A percentile compares a stretch with the other conserved stretches of the same genome.
Evolutionary conservation across 1,139 yeast genomes (phyloP).

Genomic region (Scheffersomyces cryptocercus): DNA sequence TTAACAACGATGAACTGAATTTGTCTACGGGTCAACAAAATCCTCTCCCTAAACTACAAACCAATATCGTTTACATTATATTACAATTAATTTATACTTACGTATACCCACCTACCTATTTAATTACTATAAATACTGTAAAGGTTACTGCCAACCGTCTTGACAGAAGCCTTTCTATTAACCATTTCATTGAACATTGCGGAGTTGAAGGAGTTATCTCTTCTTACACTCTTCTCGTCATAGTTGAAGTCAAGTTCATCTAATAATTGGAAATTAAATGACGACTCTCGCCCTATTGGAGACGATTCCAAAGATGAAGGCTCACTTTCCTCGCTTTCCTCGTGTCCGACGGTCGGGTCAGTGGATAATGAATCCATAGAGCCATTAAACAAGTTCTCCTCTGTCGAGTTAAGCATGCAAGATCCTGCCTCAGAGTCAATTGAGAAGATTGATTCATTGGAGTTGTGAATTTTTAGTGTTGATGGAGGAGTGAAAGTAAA

Average conservation of each 20-base stretch:
- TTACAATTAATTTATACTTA: too few species aligned
- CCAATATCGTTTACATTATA: too few species aligned
- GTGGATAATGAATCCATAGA: conserved; percentile 25
- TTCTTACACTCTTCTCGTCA: background rate
- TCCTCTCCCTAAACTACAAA: too few species aligned
- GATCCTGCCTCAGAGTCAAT: conserved; percentile 11
- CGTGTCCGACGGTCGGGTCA: conserved; percentile 4
- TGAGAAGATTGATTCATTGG: conserved; percentile 14
- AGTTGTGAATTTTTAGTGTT: conserved; percentile 2
- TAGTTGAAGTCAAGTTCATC: background rate
- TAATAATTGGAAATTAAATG: background rate
- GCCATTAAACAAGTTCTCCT: conserved; percentile 14
- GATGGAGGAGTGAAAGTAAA: conserved; percentile 4
- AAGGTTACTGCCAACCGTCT: background rate
- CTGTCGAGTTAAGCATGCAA: conserved; percentile 15
- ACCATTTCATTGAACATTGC: background rate
- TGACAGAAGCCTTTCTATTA: background rate
- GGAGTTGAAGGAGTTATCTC: background rate
- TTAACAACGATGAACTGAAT: too few species aligned
- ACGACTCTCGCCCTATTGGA: background rate
- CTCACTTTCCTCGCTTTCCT: conserved; percentile 2
- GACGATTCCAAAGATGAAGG: background rate
- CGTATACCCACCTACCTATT: too few species aligned
- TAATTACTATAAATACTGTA: background rate
- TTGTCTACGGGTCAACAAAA: too few species aligned